Conservation (phyloP, 352 stramenopile genomes). For the Phytophthora gonapodyides region DNA sequence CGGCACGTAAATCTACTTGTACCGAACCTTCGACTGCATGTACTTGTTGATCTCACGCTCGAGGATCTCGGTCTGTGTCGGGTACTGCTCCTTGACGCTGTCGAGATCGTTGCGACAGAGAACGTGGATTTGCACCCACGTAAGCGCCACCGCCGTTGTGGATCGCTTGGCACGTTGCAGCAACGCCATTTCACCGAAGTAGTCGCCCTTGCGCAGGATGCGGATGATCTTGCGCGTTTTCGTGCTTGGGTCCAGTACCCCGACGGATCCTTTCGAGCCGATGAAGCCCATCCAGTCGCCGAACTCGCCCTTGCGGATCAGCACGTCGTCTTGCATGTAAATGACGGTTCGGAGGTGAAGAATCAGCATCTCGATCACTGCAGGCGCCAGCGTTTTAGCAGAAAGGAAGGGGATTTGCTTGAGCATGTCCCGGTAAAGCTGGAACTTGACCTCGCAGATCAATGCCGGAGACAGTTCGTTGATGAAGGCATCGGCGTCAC, state of each 20-base stretch:
- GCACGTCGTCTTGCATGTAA: conserved; percentile 83
- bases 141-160: conserved; percentile 58
- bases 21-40: conserved; percentile 67
- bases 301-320: conserved; percentile 81
- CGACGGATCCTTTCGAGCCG: conserved; percentile 62
- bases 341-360: conserved; percentile 71
- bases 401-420: conserved; percentile 82
- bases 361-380: conserved; percentile 82
- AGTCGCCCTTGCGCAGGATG: conserved; percentile 65
- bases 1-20: conserved; percentile 38
- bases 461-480: conserved; percentile 72
- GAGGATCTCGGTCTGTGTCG: conserved; percentile 52
- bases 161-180: conserved; percentile 61
- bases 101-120: conserved; percentile 58
- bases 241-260: conserved; percentile 55
- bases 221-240: conserved; percentile 56
- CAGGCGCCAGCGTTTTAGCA: conserved; percentile 57
- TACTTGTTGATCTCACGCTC: conserved; percentile 79
- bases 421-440: conserved; percentile 79
- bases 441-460: conserved; percentile 80
- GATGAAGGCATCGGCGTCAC: conserved; percentile 74
- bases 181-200: conserved; percentile 74
- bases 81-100: conserved; percentile 61
- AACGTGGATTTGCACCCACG: conserved; percentile 73
- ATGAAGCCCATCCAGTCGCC: conserved; percentile 87